Evolutionary conservation across 2,329 filamentous ascomycete species (phyloP), one percentile per base, ranked within the genome.

Genomic region (Hypoxylon sp.): DNA sequence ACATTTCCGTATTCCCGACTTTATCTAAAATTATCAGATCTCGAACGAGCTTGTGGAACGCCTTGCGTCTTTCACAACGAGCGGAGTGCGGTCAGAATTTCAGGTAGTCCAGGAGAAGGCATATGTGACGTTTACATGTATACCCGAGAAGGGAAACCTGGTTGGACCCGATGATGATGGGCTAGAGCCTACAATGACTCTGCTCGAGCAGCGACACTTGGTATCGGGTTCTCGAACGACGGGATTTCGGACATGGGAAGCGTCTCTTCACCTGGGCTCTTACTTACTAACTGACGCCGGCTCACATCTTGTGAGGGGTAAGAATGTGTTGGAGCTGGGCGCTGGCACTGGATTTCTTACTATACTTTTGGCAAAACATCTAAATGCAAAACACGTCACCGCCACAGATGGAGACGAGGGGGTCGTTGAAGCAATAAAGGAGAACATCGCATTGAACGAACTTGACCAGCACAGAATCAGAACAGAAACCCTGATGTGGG

Each of bases 161-260:
- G 23, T 50, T 23, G n/a, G 45, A 23, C 29, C 7, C 5, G 9
- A 54, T 34, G 48, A 47, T 16, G 51, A 34, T 51, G 19, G 70
- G 67, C 47, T 75, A 69, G 68, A 77, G 75, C 55, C 78, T 72
- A 69, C 81, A 70, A 50, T 89, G 70, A 84, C 87, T 68, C 78
- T 89, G 58, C 76, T 88, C 66, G 82, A 89, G 77, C 76, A 81
- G 76, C 77, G 86, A 73, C 79, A 85, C 74, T 73, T 88, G 19
- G 81, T 88, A 51, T 83, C 82, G 11, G 83, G 86, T 3, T 85
- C 85, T 5, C 85, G 86, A 8, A 90, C 86, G 1, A 91, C 89
- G 0, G 90, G 90, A 0, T 86, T 89, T 51, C 84, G 89, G 37
- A 92, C 90, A 2, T 91, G 90, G 90, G 89, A 91, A 77, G 89